These are phyloP conservation scores for Diplocarpon rosae DNA, from an alignment of 2,329 filamentous ascomycete genomes.

Conservation along the genomic window DNA sequence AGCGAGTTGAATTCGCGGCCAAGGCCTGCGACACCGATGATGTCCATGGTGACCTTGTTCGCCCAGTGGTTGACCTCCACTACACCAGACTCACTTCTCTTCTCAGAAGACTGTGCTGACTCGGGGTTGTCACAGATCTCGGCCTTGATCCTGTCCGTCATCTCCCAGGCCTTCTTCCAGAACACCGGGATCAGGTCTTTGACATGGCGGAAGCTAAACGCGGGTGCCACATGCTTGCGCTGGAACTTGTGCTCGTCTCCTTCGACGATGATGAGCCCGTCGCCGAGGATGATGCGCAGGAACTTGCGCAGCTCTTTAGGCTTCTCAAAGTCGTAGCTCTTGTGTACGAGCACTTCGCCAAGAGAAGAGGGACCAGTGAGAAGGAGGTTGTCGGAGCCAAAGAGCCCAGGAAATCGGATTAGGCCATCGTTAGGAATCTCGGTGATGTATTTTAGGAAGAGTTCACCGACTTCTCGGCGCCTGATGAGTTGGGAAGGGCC, in stretches of 20 bases:
- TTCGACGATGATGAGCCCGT: constrained; percentile 55
- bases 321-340: constrained; percentile 59
- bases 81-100: constrained; percentile 27
- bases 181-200: constrained; percentile 76
- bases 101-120: constrained; percentile 22
- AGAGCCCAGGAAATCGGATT: constrained; percentile 50
- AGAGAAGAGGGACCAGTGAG: constrained; percentile 49
- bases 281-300: constrained; percentile 53
- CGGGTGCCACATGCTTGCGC: constrained; percentile 65
- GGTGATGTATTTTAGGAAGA: constrained; percentile 31
- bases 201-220: constrained; percentile 71
- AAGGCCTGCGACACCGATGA: constrained; percentile 63
- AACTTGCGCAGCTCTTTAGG: constrained; percentile 41
- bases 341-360: constrained; percentile 56
- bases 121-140: constrained; percentile 33
- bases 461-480: constrained; percentile 6
- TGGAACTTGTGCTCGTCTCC: constrained; percentile 79
- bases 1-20: constrained; percentile 59
- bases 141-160: constrained; percentile 47
- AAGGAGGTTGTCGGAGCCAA: constrained; percentile 49
- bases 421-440: constrained; percentile 54
- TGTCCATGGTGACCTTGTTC: constrained; percentile 58
- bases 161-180: constrained; percentile 63
- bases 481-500: constrained; percentile 9
- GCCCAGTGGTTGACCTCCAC: constrained; percentile 52